phyloP scores from a whole-genome alignment of 129 eudicot species.

The Centrapalus pauciflorus region DNA sequence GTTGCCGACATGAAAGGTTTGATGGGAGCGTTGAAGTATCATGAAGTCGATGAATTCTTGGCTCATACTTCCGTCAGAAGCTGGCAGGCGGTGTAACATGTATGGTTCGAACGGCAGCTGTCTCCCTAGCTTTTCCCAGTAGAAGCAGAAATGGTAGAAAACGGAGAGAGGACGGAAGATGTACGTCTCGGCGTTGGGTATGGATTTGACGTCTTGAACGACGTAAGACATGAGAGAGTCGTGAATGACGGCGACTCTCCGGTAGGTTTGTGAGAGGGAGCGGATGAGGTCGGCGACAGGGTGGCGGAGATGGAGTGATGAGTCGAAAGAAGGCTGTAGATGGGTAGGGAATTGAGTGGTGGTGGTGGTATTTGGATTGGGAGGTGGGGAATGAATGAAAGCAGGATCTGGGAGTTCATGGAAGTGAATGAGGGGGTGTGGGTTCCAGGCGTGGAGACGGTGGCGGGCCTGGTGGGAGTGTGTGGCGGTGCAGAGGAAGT shows the following conservation, averaged over 20 bases:
- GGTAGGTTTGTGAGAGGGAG: constrained; percentile 13
- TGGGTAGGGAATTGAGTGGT: constrained; percentile 33
- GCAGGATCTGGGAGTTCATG: constrained; percentile 28
- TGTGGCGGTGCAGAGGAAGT: constrained; percentile 29
- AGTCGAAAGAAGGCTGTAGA: constrained; percentile 16
- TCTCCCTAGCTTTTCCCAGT: constrained; percentile 18
- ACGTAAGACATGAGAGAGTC: constrained; percentile 41
- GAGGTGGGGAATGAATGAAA: constrained; percentile 16
- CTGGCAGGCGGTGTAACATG: constrained; percentile 6
- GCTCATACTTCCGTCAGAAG: not conserved
- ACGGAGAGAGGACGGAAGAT: constrained; percentile 20
- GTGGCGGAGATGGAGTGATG: constrained; percentile 27
- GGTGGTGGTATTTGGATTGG: constrained; percentile 13
- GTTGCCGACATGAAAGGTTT: constrained; percentile 26
- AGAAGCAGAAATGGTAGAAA: not conserved
- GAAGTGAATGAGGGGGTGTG: constrained; percentile 24
- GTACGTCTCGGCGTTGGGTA: constrained; percentile 49
- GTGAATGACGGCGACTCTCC: constrained; percentile 30
- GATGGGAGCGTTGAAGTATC: not conserved
- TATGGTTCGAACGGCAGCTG: constrained; percentile 15
- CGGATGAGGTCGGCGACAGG: constrained; percentile 23
- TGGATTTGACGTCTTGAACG: constrained; percentile 29
- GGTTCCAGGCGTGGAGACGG: constrained; percentile 30
- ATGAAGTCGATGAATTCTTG: constrained; percentile 24
- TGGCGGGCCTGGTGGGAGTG: constrained; percentile 39